Conservation (phyloP, 2,329 filamentous ascomycete genomes). For the Trichoderma semiorbis region DNA sequence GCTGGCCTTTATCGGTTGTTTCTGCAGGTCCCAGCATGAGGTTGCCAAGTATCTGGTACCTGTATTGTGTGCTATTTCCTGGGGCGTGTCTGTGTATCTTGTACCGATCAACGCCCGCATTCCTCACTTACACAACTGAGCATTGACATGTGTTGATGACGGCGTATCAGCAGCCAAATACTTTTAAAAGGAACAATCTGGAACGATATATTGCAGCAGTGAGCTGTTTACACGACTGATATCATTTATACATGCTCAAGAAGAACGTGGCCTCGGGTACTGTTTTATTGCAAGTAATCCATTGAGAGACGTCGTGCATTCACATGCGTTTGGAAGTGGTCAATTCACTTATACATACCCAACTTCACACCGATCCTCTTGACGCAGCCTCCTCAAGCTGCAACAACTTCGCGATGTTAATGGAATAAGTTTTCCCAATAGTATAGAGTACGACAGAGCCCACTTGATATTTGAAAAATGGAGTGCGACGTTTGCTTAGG, state of each 20-base stretch:
- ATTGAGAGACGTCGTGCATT: background rate
- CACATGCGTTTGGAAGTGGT: background rate
- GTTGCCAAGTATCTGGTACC: background rate
- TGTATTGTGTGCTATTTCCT: fast-evolving
- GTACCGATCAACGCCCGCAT: background rate
- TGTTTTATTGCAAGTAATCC: background rate
- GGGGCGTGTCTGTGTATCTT: background rate
- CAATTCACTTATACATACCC: background rate
- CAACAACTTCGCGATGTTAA: background rate
- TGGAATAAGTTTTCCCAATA: background rate
- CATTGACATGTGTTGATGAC: background rate
- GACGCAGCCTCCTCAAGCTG: background rate
- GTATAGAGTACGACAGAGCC: background rate
- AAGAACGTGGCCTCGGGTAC: background rate
- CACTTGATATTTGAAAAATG: background rate
- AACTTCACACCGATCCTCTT: background rate
- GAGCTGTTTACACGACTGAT: background rate
- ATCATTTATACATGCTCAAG: background rate
- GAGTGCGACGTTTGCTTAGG: background rate
- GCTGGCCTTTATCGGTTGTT: background rate
- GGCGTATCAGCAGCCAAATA: background rate
- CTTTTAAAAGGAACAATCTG: background rate
- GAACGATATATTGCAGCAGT: background rate
- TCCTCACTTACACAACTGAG: background rate
- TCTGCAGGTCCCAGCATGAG: background rate